phyloP scores from a whole-genome alignment of 2,329 filamentous ascomycete genomes.

The Xylaria sp. region DNA sequence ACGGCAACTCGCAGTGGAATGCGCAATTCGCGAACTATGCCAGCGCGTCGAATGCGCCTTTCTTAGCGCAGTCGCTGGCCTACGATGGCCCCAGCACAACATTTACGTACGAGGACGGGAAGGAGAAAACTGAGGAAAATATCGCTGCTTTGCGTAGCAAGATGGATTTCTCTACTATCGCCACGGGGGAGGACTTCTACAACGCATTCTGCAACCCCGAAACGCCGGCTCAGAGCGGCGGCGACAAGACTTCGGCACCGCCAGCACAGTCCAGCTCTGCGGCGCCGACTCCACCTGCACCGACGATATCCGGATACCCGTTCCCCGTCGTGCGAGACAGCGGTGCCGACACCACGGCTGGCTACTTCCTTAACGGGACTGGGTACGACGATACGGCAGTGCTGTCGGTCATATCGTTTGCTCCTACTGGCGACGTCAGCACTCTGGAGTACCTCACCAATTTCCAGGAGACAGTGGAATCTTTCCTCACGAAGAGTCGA shows the following conservation, averaged over 20 bases:
- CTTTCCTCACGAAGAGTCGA: constrained; percentile 36
- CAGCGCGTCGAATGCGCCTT: constrained; percentile 20
- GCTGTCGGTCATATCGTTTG: constrained; percentile 32
- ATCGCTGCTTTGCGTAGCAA: constrained; percentile 14
- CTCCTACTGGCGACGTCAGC: constrained; percentile 28
- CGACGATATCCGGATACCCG: constrained; percentile 34
- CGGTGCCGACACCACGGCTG: constrained; percentile 35
- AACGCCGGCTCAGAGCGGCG: neutral
- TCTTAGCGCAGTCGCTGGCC: constrained; percentile 30
- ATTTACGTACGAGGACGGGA: constrained; percentile 40
- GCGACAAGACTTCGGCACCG: neutral
- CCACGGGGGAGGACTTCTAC: constrained; percentile 42
- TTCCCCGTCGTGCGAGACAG: constrained; percentile 34
- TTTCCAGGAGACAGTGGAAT: constrained; percentile 36
- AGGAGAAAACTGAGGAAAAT: constrained; percentile 32
- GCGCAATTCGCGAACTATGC: constrained; percentile 35
- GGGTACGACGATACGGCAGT: constrained; percentile 40
- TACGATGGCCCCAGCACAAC: constrained; percentile 37
- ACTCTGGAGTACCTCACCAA: constrained; percentile 41
- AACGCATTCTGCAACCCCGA: constrained; percentile 39
- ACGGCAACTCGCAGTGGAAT: constrained; percentile 59
- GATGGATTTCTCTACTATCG: constrained; percentile 36
- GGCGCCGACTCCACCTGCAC: constrained; percentile 6
- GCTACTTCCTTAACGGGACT: constrained; percentile 39
- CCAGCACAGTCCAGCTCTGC: constrained; percentile 4